phyloP scores from a whole-genome alignment of 2,329 filamentous ascomycete genomes.

The Xylariaceae sp. region DNA sequence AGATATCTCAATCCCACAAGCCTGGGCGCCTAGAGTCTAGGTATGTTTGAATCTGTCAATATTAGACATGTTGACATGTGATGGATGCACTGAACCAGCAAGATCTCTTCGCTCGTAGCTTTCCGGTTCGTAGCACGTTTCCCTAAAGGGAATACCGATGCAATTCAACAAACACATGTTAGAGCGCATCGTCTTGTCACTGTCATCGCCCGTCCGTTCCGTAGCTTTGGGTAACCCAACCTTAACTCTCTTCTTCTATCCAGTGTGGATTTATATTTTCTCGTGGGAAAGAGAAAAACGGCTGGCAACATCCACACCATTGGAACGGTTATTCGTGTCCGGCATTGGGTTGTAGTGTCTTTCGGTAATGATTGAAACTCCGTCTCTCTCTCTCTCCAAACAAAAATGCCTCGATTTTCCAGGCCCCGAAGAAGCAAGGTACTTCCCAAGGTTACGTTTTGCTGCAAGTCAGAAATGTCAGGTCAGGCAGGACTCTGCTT shows the following conservation, averaged over 20 bases:
- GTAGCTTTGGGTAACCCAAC: conserved; percentile 13
- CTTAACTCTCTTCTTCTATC: background rate
- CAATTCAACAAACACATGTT: background rate
- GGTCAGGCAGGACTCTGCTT: too few relatives aligned
- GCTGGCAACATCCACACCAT: conserved; percentile 14
- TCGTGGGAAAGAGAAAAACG: background rate
- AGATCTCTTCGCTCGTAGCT: background rate
- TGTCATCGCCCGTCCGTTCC: conserved; percentile 23
- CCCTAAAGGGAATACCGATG: background rate
- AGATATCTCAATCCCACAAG: background rate
- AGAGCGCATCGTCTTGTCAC: conserved; percentile 13
- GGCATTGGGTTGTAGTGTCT: conserved; percentile 14
- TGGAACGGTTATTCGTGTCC: conserved; percentile 20
- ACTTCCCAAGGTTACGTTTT: conserved; percentile 14
- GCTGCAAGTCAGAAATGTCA: too few relatives aligned
- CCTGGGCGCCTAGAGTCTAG: background rate
- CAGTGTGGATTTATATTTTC: background rate
- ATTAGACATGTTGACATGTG: too few relatives aligned
- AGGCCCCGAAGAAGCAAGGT: conserved; percentile 21
- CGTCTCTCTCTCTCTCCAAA: background rate
- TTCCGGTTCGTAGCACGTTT: background rate
- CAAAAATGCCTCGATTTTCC: conserved; percentile 6
- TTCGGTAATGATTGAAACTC: conserved; percentile 21
- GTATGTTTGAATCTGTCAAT: background rate
- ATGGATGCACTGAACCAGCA: background rate